Evolutionary conservation across 2,329 filamentous ascomycete species (phyloP).

Genomic region (Penicillium olsonii): DNA sequence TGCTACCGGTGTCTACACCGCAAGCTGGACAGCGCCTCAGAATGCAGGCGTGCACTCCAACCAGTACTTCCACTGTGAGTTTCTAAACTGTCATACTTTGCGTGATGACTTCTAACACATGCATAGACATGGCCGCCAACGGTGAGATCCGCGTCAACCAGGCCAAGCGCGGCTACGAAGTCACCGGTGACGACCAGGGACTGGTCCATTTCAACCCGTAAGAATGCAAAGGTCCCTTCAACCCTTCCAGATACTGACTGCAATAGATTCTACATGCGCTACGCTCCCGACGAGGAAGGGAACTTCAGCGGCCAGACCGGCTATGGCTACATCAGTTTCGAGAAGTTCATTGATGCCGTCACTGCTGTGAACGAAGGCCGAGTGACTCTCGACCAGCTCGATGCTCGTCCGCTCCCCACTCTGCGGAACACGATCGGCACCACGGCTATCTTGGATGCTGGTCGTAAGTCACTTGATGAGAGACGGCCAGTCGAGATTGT

Average conservation of each 20-base stretch:
- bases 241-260: not conserved
- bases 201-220: constrained; percentile 85
- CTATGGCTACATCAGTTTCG: constrained; percentile 91
- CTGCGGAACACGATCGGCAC: constrained; percentile 87
- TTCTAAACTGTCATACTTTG: not conserved
- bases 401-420: constrained; percentile 79
- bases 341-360: constrained; percentile 93
- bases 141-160: constrained; percentile 91
- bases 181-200: constrained; percentile 74
- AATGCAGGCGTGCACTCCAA: constrained; percentile 94
- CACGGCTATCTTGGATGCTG: constrained; percentile 87
- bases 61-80: constrained; percentile 84
- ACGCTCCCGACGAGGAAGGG: constrained; percentile 89
- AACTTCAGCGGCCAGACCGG: constrained; percentile 90
- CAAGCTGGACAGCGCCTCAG: constrained; percentile 91
- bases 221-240: constrained; percentile 19
- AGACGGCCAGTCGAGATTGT: constrained; percentile 72
- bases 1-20: constrained; percentile 88
- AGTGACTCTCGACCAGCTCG: constrained; percentile 72
- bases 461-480: constrained; percentile 81
- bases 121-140: constrained; percentile 68
- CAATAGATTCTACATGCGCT: constrained; percentile 80
- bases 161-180: constrained; percentile 90
- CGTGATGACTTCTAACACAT: not conserved
- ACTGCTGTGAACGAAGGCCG: constrained; percentile 73